Evolutionary conservation across 441 rosid genomes (phyloP).

Genomic region (Adansonia madagascariensis): DNA sequence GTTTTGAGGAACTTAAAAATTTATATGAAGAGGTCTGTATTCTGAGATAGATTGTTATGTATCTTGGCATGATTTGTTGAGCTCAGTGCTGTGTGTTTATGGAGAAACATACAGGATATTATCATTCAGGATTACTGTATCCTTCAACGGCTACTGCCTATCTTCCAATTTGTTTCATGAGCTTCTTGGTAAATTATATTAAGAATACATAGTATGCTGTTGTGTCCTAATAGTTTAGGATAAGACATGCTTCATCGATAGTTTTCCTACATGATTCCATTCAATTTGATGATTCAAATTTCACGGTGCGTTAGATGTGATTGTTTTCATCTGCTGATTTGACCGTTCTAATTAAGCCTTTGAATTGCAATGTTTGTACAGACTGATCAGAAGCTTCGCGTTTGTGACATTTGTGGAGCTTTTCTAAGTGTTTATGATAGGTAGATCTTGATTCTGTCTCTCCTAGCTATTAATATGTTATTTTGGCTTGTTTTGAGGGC

Average conservation of each 20-base stretch:
- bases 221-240: neutral
- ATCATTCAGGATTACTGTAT: slow-evolving; percentile 1
- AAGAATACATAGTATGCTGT: neutral
- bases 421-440: slow-evolving; percentile 99
- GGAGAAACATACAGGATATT: neutral
- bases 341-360: neutral
- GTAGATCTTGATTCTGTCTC: slow-evolving; percentile 46
- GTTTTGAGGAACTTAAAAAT: neutral
- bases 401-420: slow-evolving; percentile 99
- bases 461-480: slow-evolving; percentile 26
- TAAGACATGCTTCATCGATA: neutral
- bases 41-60: neutral
- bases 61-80: neutral
- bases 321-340: neutral
- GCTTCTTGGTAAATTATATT: neutral
- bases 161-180: neutral
- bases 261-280: neutral
- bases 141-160: neutral
- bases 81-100: neutral
- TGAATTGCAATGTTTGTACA: slow-evolving; percentile 43
- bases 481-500: slow-evolving; percentile 42
- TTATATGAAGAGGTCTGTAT: neutral
- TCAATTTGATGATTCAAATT: neutral
- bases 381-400: slow-evolving; percentile 99
- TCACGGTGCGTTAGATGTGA: neutral